Evolutionary conservation across 108 stramenopile species (phyloP), one percentile per base, ranked within the genome.

Genomic region (Seminavis robusta): DNA sequence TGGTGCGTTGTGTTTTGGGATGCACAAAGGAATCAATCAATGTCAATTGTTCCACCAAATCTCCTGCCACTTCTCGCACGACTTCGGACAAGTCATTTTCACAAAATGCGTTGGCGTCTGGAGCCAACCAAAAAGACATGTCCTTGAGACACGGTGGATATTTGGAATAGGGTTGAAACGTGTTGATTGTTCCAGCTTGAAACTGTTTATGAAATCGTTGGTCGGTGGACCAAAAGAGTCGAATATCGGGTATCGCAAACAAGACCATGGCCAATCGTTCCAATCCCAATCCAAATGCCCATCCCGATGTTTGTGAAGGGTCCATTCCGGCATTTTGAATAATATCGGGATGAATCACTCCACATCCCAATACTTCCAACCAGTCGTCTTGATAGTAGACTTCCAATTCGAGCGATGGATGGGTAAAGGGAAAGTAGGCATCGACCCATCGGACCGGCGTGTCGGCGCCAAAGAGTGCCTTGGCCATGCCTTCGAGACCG

Each of bases 211-310:
- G 77, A 60, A 99, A 99, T 34, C 98, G 73, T 27, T 67, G 61
- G 70, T 97, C 98, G 15, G 88, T 43, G 2, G 86, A 74, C 97
- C 97, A 99, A 74, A 99, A 99, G 30, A 97, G 63, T 15, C 98
- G 95, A 78, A 99, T 97, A 54, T 99, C 98, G 0, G 98, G 97
- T 51, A 99, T 96, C 16, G 74, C 54, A 64, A 97, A 97, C 37
- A 97, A 60, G 0, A 97, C 90, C 98, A 99, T 99, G 19, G 97
- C 97, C 56, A 97, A 61, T 40, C 98, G 74, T 67, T 98, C 98
- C 56, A 97, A 70, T 6, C 98, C 98, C 1, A 98, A 55, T 24
- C 98, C 98, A 66, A 97, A 97, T 16, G 98, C 98, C 94, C 94
- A 98, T 10, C 87, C 98, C 16, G 50, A 25, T 20, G 59, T 52